phyloP scores from a whole-genome alignment of 1,284 basidiomycete species.

The Stereum hirsutum region DNA sequence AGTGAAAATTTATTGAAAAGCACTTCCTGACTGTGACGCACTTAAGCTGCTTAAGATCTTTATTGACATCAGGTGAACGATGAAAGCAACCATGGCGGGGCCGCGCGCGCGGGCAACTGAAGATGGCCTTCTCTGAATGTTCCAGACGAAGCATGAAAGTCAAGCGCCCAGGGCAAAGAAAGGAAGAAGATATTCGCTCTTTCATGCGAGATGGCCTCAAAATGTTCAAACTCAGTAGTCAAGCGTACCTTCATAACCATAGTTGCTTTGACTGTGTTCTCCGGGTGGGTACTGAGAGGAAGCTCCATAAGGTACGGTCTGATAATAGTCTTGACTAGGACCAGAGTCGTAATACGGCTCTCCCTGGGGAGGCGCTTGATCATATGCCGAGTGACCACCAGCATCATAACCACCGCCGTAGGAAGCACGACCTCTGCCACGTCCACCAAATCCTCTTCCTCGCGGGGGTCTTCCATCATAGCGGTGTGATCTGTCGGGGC shows the following conservation, averaged over 20 bases:
- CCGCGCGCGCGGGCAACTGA: too few species aligned
- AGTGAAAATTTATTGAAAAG: too few species aligned
- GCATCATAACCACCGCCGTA: conserved; percentile 31
- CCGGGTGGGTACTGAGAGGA: conserved; percentile 36
- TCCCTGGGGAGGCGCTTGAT: conserved; percentile 52
- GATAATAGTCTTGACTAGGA: conserved; percentile 53
- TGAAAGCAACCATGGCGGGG: too few species aligned
- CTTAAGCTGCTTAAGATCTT: too few species aligned
- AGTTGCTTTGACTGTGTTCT: too few species aligned
- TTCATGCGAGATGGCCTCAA: too few species aligned
- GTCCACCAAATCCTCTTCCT: conserved; percentile 49
- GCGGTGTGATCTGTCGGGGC: conserved; percentile 65
- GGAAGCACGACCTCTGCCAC: conserved; percentile 43
- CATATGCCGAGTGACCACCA: conserved; percentile 43
- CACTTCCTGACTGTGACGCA: too few species aligned
- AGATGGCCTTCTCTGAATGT: too few species aligned
- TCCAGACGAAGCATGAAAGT: conserved; percentile 17
- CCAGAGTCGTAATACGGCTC: conserved; percentile 56
- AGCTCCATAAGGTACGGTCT: conserved; percentile 46
- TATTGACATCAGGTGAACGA: too few species aligned
- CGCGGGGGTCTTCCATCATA: conserved; percentile 52
- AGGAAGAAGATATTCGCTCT: too few species aligned
- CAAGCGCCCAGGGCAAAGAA: conserved; percentile 11
- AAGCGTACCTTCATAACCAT: conserved; percentile 75
- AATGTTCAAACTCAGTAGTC: conserved; percentile 19